Evolutionary conservation across 495 filamentous ascomycete genomes (phyloP).

Genomic region (Lasiosphaeria ovina): DNA sequence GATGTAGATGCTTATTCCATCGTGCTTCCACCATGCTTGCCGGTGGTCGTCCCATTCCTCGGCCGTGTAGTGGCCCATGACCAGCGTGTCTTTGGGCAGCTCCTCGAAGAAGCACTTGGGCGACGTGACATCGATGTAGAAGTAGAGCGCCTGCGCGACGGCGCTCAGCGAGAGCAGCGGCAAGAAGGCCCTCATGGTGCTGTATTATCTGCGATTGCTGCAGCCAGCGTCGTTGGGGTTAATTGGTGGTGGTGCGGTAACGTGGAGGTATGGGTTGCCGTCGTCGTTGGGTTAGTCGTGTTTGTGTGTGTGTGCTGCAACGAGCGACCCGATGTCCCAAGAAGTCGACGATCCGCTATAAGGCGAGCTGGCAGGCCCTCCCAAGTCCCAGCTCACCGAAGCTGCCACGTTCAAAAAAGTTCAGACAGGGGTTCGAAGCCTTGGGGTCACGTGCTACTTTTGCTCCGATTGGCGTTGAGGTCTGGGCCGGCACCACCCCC

Average conservation of each 20-base stretch:
- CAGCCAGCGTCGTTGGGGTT: not conserved
- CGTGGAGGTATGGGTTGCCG: too few species aligned
- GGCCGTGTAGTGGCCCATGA: conserved; percentile 86
- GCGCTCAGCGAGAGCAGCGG: conserved; percentile 49
- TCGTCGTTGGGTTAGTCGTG: conserved; percentile 1
- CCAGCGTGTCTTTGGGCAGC: conserved; percentile 91
- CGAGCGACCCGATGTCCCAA: not conserved
- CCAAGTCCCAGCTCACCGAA: conserved; percentile 26
- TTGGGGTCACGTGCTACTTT: not conserved
- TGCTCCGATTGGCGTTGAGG: not conserved
- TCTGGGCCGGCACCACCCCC: not conserved
- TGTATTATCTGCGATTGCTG: not conserved
- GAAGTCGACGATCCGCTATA: not conserved
- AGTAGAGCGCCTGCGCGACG: conserved; percentile 78
- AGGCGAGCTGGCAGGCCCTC: not conserved
- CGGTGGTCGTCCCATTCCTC: conserved; percentile 70
- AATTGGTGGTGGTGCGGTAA: not conserved
- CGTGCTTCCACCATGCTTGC: conserved; percentile 64
- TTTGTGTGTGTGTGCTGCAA: conserved; percentile 6
- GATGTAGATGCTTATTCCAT: conserved; percentile 76
- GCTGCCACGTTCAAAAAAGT: conserved; percentile 50
- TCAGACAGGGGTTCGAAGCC: conserved; percentile 24
- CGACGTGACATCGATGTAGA: conserved; percentile 83
- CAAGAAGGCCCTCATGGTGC: conserved; percentile 50
- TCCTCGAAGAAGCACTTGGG: conserved; percentile 98